phyloP scores from a whole-genome alignment of 208 protist genomes.

The Trypanosoma congolense region DNA sequence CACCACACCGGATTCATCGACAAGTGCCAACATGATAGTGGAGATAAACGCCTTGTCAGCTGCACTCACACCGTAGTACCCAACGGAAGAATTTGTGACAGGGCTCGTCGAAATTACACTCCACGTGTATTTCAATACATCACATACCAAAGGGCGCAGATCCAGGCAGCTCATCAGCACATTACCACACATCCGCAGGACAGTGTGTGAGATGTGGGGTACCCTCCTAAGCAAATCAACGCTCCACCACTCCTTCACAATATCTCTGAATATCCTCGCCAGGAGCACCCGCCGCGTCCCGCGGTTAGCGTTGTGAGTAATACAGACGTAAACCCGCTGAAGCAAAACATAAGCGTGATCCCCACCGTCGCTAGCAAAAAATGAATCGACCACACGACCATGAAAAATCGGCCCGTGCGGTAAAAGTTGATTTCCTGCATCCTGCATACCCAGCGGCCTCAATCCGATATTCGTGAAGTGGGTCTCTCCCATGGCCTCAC shows the following conservation, averaged over 20 bases:
- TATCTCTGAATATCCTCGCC: conserved; percentile 9
- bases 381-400: conserved; percentile 10
- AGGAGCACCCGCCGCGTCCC: conserved; percentile 12
- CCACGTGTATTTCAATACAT: conserved; percentile 51
- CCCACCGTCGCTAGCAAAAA: conserved; percentile 21
- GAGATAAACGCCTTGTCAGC: conserved; percentile 27
- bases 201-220: conserved; percentile 16
- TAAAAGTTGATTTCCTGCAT: neutral
- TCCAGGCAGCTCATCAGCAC: conserved; percentile 23
- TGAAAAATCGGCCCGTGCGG: neutral
- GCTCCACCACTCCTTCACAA: conserved; percentile 25
- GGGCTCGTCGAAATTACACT: conserved; percentile 12
- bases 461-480: neutral
- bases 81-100: neutral
- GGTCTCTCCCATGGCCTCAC: neutral
- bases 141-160: conserved; percentile 24
- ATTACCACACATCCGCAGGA: conserved; percentile 28
- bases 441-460: neutral
- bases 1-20: conserved; percentile 28
- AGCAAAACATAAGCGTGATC: conserved; percentile 27
- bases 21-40: conserved; percentile 29
- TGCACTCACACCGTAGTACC: neutral
- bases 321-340: conserved; percentile 16
- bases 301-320: conserved; percentile 12
- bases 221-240: conserved; percentile 10